Evolutionary conservation across 2,329 filamentous ascomycete genomes (phyloP).

Genomic region (Emmonsia crescens): DNA sequence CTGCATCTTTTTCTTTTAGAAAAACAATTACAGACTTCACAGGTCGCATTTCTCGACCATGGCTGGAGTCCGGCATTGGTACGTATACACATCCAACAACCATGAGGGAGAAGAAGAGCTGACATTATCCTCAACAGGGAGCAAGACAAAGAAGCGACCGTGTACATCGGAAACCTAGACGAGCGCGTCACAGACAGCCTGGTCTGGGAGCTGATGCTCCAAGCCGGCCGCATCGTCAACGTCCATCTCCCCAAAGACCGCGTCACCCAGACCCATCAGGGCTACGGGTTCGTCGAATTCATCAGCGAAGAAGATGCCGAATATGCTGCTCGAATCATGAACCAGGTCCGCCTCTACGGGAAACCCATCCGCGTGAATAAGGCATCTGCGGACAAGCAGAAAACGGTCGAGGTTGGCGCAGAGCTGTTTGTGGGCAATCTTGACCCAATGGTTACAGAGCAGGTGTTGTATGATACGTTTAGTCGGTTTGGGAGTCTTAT

Average conservation of each 20-base stretch:
- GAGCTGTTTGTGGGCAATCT: conserved; percentile 96
- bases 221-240: conserved; percentile 93
- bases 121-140: conserved; percentile 49
- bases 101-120: conserved; percentile 11
- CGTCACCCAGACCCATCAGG: conserved; percentile 92
- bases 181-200: conserved; percentile 85
- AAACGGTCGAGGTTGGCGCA: conserved; percentile 83
- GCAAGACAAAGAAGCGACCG: conserved; percentile 95
- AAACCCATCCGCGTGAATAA: conserved; percentile 98
- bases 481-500: conserved; percentile 80
- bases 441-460: conserved; percentile 88
- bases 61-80: conserved; percentile 69
- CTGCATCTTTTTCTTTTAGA: background rate
- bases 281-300: conserved; percentile 98
- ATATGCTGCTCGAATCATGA: conserved; percentile 94
- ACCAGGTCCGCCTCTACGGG: conserved; percentile 82
- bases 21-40: background rate
- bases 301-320: conserved; percentile 91
- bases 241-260: conserved; percentile 97
- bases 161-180: conserved; percentile 97
- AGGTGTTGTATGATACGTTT: conserved; percentile 91
- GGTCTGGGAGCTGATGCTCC: conserved; percentile 96
- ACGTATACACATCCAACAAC: conserved; percentile 20
- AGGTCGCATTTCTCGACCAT: conserved; percentile 32
- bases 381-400: conserved; percentile 83